Evolutionary conservation across 2,329 filamentous ascomycete genomes (phyloP).

Genomic region (Claviceps fusiformis): DNA sequence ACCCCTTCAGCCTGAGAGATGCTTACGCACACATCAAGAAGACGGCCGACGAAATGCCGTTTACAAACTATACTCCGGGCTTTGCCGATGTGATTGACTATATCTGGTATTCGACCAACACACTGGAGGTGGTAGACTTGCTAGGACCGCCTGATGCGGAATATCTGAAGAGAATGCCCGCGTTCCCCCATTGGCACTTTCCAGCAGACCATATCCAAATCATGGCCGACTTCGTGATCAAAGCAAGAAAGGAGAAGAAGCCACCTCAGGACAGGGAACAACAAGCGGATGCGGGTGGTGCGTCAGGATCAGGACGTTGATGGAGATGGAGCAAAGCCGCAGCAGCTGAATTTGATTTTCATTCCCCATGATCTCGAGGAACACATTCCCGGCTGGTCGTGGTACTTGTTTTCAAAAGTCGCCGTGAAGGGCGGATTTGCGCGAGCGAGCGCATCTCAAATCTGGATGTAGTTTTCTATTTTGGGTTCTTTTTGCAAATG

Average conservation of each 20-base stretch:
- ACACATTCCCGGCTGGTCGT: not conserved
- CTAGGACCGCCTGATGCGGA: conserved; percentile 77
- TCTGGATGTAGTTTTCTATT: conserved; percentile 24
- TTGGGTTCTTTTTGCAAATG: conserved; percentile 26
- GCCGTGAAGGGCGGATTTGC: not conserved
- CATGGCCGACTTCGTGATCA: conserved; percentile 80
- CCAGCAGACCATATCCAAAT: conserved; percentile 86
- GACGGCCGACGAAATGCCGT: conserved; percentile 70
- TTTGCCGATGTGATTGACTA: conserved; percentile 92
- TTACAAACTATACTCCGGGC: conserved; percentile 94
- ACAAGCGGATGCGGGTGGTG: conserved; percentile 40
- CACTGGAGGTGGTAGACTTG: conserved; percentile 68
- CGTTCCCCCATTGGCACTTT: conserved; percentile 90
- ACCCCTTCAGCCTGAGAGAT: conserved; percentile 88
- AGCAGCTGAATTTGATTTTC: not conserved
- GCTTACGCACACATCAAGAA: conserved; percentile 74
- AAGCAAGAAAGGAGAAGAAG: conserved; percentile 73
- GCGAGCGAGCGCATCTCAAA: conserved; percentile 10
- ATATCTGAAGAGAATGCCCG: conserved; percentile 75
- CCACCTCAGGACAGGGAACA: conserved; percentile 44
- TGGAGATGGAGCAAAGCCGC: conserved; percentile 9
- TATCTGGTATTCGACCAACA: conserved; percentile 93
- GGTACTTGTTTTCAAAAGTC: conserved; percentile 3
- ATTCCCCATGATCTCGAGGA: not conserved
- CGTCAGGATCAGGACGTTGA: conserved; percentile 16